A percentile compares a stretch with the other conserved stretches of the same genome.
Conservation (phyloP, 2,329 filamentous ascomycete species). For the Exophiala sp. region DNA sequence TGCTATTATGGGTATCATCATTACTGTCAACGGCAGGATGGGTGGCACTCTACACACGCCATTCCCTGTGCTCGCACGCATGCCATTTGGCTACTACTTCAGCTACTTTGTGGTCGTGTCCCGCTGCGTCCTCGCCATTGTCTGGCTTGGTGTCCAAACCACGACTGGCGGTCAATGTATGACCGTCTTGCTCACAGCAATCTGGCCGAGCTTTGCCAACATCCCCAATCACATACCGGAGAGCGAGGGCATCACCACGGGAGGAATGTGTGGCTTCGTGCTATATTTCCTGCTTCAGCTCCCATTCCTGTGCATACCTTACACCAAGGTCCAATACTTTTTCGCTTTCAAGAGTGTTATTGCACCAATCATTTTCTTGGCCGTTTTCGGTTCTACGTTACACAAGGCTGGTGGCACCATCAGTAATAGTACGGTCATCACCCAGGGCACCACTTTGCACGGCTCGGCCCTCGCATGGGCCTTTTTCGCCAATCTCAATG, state of each 20-base stretch:
- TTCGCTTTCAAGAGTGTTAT: slow-evolving; percentile 26
- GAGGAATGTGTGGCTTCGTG: slow-evolving; percentile 44
- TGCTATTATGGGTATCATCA: slow-evolving; percentile 54
- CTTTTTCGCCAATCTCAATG: slow-evolving; percentile 25
- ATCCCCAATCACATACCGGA: slow-evolving; percentile 42
- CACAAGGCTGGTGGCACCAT: slow-evolving; percentile 26
- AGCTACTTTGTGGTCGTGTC: slow-evolving; percentile 54
- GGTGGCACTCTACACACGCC: slow-evolving; percentile 47
- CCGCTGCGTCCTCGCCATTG: slow-evolving; percentile 53
- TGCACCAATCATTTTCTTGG: slow-evolving; percentile 25
- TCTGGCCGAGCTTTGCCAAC: slow-evolving; percentile 47
- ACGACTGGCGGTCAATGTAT: slow-evolving; percentile 26
- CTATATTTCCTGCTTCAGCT: slow-evolving; percentile 46
- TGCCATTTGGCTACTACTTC: slow-evolving; percentile 57
- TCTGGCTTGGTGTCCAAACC: slow-evolving; percentile 45
- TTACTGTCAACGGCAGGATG: slow-evolving; percentile 58
- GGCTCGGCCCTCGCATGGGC: slow-evolving; percentile 24
- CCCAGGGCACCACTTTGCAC: slow-evolving; percentile 13
- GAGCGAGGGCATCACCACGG: slow-evolving; percentile 44
- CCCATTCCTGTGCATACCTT: slow-evolving; percentile 41
- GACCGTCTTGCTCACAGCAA: slow-evolving; percentile 35
- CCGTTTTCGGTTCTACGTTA: slow-evolving; percentile 20
- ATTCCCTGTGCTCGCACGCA: slow-evolving; percentile 55
- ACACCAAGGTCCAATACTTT: slow-evolving; percentile 26
- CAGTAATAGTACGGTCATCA: slow-evolving; percentile 22